Percentiles rank a stretch among this genome's conserved stretches.
These are phyloP conservation scores for Adenanthera pavonina DNA, from an alignment of 306 rosid genomes.

Conservation along the genomic window DNA sequence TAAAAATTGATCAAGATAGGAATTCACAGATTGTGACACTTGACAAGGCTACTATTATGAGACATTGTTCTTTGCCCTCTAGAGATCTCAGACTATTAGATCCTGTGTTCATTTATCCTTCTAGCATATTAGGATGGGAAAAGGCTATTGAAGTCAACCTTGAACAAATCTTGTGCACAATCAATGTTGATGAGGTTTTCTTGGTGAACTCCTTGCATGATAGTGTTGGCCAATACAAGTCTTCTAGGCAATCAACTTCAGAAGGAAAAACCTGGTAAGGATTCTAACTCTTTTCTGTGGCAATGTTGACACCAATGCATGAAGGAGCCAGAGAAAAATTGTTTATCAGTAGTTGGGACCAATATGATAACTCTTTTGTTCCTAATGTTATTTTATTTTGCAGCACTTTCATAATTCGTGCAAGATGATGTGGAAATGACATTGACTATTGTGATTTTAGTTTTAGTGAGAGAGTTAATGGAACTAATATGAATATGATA, in stretches of 20 bases:
- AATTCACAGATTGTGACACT: neutral
- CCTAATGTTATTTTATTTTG: constrained; percentile 5
- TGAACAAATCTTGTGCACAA: constrained; percentile 90
- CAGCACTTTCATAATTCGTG: constrained; percentile 18
- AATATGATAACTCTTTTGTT: neutral
- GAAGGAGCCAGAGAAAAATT: neutral
- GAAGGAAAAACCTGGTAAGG: constrained; percentile 2
- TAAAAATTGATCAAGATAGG: constrained; percentile 72
- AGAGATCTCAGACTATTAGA: too few species aligned
- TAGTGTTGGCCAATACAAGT: constrained; percentile 73
- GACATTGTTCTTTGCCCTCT: too few species aligned
- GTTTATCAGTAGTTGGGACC: too few species aligned
- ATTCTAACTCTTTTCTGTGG: neutral
- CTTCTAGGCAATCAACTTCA: constrained; percentile 75
- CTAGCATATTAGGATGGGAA: constrained; percentile 81
- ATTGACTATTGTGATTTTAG: too few species aligned
- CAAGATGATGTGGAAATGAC: constrained; percentile 14
- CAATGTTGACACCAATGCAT: constrained; percentile 23
- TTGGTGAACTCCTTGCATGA: constrained; percentile 86
- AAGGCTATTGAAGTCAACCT: constrained; percentile 91
- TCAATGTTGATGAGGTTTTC: constrained; percentile 86
- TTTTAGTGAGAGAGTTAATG: neutral
- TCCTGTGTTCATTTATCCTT: constrained; percentile 77
- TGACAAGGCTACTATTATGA: too few species aligned
- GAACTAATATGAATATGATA: constrained; percentile 23